A percentile compares a stretch with the other conserved stretches of the same genome.
Conservation (phyloP, 139 green algal genomes). For the Parachlorella kessleri region DNA sequence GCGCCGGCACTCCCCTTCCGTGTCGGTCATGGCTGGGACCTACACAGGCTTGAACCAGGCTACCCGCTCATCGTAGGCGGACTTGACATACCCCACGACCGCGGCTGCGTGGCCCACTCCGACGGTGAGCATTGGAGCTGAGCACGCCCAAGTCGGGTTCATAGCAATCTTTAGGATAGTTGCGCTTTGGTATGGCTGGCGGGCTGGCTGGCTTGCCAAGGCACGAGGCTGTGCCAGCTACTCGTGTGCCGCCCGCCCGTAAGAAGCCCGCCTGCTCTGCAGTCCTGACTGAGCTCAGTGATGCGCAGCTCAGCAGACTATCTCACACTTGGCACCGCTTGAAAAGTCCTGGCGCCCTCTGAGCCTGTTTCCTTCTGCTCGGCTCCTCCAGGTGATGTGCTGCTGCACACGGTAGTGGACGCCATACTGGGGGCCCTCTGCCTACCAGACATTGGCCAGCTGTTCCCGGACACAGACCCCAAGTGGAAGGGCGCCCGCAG, state of each 20-base stretch:
- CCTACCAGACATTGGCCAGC: conserved; percentile 97
- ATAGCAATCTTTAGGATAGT: too few species aligned
- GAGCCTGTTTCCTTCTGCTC: too few species aligned
- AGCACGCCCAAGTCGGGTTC: too few species aligned
- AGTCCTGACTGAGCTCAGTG: too few species aligned
- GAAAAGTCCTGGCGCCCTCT: too few species aligned
- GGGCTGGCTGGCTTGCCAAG: too few species aligned
- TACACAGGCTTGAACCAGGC: conserved; percentile 88
- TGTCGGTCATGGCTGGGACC: conserved; percentile 90
- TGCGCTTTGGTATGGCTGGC: too few species aligned
- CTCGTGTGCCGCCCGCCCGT: too few species aligned
- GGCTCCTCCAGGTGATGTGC: conserved; percentile 87
- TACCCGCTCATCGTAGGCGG: conserved; percentile 96
- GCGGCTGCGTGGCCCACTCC: conserved; percentile 96
- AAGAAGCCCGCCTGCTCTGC: too few species aligned
- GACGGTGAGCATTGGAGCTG: conserved; percentile 64
- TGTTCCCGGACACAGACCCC: conserved; percentile 99
- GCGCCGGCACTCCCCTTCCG: conserved; percentile 59
- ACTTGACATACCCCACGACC: conserved; percentile 94
- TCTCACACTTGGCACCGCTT: too few species aligned
- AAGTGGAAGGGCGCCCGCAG: conserved; percentile 92
- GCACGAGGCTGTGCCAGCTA: too few species aligned
- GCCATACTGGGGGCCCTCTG: conserved; percentile 94
- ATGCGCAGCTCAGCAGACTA: too few species aligned
- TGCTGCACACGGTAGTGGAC: conserved; percentile 94